Evolutionary conservation across 2,329 filamentous ascomycete species (phyloP).

Genomic region (Colletotrichum endophyticum): DNA sequence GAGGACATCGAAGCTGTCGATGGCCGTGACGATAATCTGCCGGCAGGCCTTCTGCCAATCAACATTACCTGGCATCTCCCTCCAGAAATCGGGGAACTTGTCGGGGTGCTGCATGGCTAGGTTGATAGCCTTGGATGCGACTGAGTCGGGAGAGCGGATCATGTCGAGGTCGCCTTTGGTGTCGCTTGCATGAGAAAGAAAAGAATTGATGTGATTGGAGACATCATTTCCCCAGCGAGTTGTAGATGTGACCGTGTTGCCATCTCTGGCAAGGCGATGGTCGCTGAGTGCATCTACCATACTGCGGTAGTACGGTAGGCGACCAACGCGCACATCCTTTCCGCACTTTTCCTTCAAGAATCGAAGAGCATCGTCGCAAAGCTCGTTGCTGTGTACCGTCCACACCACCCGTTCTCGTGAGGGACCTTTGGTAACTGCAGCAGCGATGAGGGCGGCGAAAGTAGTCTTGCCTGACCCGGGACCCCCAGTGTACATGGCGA

Average conservation of each 20-base stretch:
- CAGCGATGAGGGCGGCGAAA: background rate
- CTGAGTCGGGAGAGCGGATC: background rate
- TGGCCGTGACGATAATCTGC: background rate
- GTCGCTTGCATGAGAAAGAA: background rate
- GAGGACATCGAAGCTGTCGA: background rate
- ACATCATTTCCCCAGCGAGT: background rate
- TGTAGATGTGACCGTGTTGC: background rate
- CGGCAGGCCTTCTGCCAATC: background rate
- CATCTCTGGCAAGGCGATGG: background rate
- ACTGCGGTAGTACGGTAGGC: background rate
- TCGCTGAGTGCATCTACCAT: background rate
- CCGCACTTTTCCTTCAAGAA: background rate
- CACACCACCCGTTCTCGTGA: background rate
- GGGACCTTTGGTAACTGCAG: background rate
- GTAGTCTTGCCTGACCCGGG: conserved; percentile 7
- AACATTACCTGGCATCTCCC: background rate
- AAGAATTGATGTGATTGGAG: background rate
- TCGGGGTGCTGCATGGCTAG: background rate
- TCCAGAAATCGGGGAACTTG: background rate
- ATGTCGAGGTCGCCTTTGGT: background rate
- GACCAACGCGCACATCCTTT: background rate
- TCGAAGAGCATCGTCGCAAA: background rate
- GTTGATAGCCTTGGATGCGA: background rate
- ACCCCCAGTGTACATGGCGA: background rate
- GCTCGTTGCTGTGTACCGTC: background rate